Conservation (phyloP, 2,329 filamentous ascomycete genomes). For the Monilinia aucupariae region DNA sequence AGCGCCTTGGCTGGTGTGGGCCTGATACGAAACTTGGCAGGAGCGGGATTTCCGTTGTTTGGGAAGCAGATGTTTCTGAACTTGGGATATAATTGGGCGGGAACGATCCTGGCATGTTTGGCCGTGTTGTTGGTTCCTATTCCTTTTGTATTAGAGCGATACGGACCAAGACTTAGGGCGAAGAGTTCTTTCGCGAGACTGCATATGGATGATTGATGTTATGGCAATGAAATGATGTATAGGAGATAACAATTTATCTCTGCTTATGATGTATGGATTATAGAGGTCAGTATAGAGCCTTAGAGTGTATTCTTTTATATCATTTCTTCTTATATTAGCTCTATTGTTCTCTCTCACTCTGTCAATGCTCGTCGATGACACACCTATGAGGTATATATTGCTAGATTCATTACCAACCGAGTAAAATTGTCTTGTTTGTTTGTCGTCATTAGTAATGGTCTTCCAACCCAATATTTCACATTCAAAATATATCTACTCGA, state of each 20-base stretch:
- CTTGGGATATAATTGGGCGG: constrained; percentile 38
- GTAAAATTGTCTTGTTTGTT: no score
- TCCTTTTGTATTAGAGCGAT: constrained; percentile 31
- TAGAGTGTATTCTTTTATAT: not conserved
- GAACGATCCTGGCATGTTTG: constrained; percentile 36
- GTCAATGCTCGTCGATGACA: no score
- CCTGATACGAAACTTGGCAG: constrained; percentile 38
- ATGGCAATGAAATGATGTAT: not conserved
- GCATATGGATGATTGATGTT: constrained; percentile 16
- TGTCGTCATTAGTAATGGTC: no score
- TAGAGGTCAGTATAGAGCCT: not conserved
- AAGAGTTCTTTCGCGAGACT: constrained; percentile 28
- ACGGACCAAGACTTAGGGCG: constrained; percentile 28
- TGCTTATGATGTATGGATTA: not conserved
- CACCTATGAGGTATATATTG: no score
- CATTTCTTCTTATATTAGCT: no score
- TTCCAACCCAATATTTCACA: no score
- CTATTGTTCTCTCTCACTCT: no score
- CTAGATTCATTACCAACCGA: no score
- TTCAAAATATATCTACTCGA: no score
- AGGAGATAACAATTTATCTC: not conserved
- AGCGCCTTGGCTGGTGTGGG: constrained; percentile 40
- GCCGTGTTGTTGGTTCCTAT: constrained; percentile 36
- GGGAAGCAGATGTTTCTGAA: constrained; percentile 35
- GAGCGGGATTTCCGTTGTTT: constrained; percentile 39